These are phyloP conservation scores for Yueomyces sinensis DNA, from an alignment of 805 yeast species.

Conservation along the genomic window DNA sequence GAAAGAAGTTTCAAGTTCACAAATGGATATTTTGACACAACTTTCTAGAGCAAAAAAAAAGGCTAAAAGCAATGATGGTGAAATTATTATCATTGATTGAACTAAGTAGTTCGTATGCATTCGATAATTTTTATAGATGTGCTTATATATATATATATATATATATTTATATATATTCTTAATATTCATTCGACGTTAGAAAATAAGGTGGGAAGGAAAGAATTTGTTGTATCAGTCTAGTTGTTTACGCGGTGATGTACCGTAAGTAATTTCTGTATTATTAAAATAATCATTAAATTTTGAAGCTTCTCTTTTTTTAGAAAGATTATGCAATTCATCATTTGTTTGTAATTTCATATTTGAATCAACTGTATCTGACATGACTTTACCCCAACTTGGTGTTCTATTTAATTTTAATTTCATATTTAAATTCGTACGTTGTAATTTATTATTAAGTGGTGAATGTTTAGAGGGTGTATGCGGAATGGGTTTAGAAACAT, in stretches of 20 bases:
- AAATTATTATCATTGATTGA: constrained; percentile 19
- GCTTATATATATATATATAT: no score
- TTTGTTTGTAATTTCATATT: no score
- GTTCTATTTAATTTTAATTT: no score
- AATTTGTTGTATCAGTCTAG: neutral
- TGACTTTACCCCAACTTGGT: constrained; percentile 21
- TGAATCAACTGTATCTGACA: constrained; percentile 6
- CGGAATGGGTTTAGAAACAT: no score
- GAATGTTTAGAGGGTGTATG: no score
- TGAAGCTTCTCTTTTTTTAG: neutral
- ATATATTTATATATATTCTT: no score
- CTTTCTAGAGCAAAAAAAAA: constrained; percentile 20
- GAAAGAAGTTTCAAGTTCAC: constrained; percentile 9
- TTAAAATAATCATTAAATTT: neutral
- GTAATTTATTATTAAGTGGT: no score
- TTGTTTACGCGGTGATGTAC: constrained; percentile 4
- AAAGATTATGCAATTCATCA: neutral
- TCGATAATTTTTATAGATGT: no score
- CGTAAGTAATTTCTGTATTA: constrained; percentile 20
- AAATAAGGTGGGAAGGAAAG: no score
- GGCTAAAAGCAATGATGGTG: constrained; percentile 15
- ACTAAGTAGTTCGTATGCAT: neutral
- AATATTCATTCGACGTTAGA: no score
- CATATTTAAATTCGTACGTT: no score
- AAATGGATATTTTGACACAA: constrained; percentile 21